These are phyloP conservation scores for Neurospora sp. DNA, from an alignment of 495 filamentous ascomycete genomes.

Conservation along the genomic window DNA sequence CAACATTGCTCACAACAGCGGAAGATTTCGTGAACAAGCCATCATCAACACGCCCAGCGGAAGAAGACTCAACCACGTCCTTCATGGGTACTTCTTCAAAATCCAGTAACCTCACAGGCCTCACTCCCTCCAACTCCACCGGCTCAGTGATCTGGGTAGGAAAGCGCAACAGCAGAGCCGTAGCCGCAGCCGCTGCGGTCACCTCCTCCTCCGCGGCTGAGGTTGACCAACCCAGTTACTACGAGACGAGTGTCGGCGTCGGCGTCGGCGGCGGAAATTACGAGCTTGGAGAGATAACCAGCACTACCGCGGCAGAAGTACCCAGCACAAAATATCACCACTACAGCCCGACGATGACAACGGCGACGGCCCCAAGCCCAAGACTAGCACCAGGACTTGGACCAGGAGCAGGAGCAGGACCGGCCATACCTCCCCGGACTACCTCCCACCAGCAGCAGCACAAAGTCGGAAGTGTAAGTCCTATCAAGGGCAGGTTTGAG, in stretches of 20 bases:
- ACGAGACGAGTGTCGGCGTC: neutral
- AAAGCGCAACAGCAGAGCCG: neutral
- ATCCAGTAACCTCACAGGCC: neutral
- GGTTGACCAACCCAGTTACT: neutral
- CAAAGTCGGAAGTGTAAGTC: neutral
- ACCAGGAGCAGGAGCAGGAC: neutral
- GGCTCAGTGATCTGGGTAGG: conserved; percentile 9
- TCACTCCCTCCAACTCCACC: conserved; percentile 1
- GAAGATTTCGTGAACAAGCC: neutral
- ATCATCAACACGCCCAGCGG: neutral
- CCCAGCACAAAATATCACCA: neutral
- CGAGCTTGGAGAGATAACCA: neutral
- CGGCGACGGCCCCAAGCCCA: neutral
- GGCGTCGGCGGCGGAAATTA: neutral
- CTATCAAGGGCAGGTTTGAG: neutral
- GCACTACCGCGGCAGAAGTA: neutral
- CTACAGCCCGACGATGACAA: neutral
- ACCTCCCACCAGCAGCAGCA: neutral
- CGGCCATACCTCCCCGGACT: neutral
- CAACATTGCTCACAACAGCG: neutral
- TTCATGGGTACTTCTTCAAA: neutral
- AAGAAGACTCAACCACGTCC: neutral
- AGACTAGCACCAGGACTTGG: neutral
- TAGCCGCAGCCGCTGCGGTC: neutral
- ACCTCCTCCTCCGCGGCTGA: neutral